These are phyloP conservation scores for Stagonosporopsis tanaceti DNA, from an alignment of 2,329 filamentous ascomycete species.

Conservation along the genomic window DNA sequence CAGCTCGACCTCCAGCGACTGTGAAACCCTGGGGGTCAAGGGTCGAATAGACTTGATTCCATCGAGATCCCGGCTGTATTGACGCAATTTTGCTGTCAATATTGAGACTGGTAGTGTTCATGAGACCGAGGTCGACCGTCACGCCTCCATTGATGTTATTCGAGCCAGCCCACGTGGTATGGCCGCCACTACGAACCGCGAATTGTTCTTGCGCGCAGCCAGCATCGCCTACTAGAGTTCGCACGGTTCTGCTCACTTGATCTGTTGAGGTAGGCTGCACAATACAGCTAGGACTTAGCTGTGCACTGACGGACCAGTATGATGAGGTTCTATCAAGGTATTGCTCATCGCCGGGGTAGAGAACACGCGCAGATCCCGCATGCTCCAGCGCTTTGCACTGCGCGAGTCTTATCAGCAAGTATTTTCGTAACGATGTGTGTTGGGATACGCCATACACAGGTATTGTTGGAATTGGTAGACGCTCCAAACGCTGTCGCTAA, in stretches of 20 bases:
- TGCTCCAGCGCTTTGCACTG: slow-evolving; percentile 30
- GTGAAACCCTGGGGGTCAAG: slow-evolving; percentile 27
- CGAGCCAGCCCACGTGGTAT: slow-evolving; percentile 35
- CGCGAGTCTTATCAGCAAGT: not conserved
- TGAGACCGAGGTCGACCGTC: slow-evolving; percentile 38
- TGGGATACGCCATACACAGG: not conserved
- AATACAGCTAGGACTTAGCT: slow-evolving; percentile 41
- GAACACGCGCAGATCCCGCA: slow-evolving; percentile 24
- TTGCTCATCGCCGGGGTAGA: slow-evolving; percentile 15
- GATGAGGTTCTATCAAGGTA: slow-evolving; percentile 29
- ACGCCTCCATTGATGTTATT: slow-evolving; percentile 42
- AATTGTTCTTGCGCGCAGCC: slow-evolving; percentile 23
- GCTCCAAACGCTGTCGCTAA: not conserved
- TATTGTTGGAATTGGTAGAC: not conserved
- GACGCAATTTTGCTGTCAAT: slow-evolving; percentile 24
- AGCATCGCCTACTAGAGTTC: slow-evolving; percentile 16
- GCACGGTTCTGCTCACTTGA: slow-evolving; percentile 33
- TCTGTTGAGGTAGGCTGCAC: slow-evolving; percentile 38
- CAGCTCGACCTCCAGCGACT: slow-evolving; percentile 36
- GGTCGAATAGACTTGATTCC: slow-evolving; percentile 46
- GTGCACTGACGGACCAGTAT: slow-evolving; percentile 39
- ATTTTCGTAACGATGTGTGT: not conserved
- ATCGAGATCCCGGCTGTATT: slow-evolving; percentile 40
- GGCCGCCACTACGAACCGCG: slow-evolving; percentile 43
- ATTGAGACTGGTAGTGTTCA: slow-evolving; percentile 29